Base-by-base conservation (phyloP, 306 rosid species). In the Trifolium subterraneum region DNA sequence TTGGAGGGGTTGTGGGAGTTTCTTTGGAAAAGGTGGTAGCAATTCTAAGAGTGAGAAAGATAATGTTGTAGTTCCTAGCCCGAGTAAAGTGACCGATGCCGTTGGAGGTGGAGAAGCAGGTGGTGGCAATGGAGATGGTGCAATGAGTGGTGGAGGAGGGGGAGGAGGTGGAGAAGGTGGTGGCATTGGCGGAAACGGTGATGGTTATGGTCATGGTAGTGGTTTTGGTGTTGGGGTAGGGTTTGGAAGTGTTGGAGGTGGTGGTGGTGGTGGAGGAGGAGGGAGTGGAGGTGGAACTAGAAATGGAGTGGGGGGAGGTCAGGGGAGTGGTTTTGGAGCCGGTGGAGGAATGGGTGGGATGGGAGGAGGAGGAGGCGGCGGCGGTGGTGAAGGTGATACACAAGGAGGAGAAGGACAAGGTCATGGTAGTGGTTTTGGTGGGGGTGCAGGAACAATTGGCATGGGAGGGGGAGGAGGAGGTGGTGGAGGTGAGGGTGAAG, bases 1-100 rank as follows among this genome's bases (percentile, higher is more conserved):
- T 75, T 86, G 85, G 87, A 82, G 86, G 68, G 78, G 89, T 1
- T 86, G 89, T 38, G 87, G 89, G 31, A 85, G 84, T 79, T 82
- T 76, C 77, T 35, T 9, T 70, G 81, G 83, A 19, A 70, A 62
- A 69, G 77, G 79, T 14, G 73, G 82, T 25, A 20, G 75, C 4
- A 50, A 67, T 75, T 64, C 74, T 62, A 72, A 48, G 20, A 54
- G 11, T 10, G 67, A 56, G 0, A 55, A 50, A 15, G 56, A 10
- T 22, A 54, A 54, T 54, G 31, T 8, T 3, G 31, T 4, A 0
- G 36, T 31, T 31, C 3, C 39, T 35, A 35, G 8, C 6, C 39
- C 39, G 6, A 35, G 39, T 35, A 35, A 35, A 35, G 39, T 35
- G 39, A 35, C 6, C 5, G 39, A 35, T 35, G 39, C 39, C 1